phyloP scores from a whole-genome alignment of 139 green algal species.

The Tetratostichococcus sp. region DNA sequence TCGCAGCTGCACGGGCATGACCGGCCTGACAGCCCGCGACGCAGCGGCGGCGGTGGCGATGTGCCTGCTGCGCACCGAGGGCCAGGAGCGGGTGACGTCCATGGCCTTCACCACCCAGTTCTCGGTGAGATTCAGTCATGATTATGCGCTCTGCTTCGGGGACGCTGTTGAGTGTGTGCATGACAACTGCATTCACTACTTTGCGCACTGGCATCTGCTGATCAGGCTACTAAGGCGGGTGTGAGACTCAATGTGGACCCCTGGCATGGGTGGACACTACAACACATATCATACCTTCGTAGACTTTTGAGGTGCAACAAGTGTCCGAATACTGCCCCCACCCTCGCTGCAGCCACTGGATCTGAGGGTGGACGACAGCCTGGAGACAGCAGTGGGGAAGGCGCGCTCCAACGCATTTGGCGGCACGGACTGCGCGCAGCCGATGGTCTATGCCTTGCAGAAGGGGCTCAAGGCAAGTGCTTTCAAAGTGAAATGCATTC shows the following conservation, averaged over 20 bases:
- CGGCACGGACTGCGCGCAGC: slow-evolving; percentile 28
- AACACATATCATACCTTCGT: too few relatives aligned
- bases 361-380: neutral
- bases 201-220: too few relatives aligned
- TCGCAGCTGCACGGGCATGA: slow-evolving; percentile 8
- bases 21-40: neutral
- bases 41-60: slow-evolving; percentile 19
- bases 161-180: too few relatives aligned
- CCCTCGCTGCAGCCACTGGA: neutral
- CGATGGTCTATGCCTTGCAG: slow-evolving; percentile 17
- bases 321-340: too few relatives aligned
- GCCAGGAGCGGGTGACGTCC: slow-evolving; percentile 1
- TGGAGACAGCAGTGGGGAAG: neutral
- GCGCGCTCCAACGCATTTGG: neutral
- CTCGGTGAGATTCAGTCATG: too few relatives aligned
- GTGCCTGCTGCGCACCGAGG: slow-evolving; percentile 13
- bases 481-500: too few relatives aligned
- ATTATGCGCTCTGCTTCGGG: neutral
- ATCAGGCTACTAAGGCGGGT: too few relatives aligned
- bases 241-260: too few relatives aligned
- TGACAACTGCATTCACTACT: too few relatives aligned
- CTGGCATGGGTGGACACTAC: too few relatives aligned
- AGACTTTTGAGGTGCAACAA: too few relatives aligned
- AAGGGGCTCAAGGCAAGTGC: neutral
- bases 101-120: slow-evolving; percentile 12